Evolutionary conservation across 352 stramenopile genomes (phyloP), one percentile per base, ranked within the genome.

Genomic region (Chloridella minuta): DNA sequence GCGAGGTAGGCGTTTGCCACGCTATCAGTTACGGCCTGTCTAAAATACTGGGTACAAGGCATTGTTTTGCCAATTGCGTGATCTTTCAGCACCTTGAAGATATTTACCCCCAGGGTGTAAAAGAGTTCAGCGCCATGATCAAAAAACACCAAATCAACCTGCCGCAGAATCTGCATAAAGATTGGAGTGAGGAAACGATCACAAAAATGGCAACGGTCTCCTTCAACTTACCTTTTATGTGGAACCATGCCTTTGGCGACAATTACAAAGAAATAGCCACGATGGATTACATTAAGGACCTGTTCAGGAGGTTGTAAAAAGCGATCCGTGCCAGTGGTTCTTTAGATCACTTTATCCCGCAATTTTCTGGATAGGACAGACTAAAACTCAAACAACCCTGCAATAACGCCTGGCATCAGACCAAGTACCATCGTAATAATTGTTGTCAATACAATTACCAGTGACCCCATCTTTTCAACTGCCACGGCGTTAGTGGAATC

Each of bases 271-370:
- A 86, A n/a, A 85, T 86, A 16, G 21, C 21, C 10, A 86, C 80
- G 10, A 30, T 85, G 21, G 80, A 85, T 86, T 86, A 85, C 23
- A 85, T 86, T 86, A 86, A 86, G 80, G 80, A 86, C 23, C 23
- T 85, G 30, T 85, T 86, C 23, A 86, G 30, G 30, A 10, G 30
- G 23, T 18, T 85, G 10, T 86, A n/a, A n/a, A 80, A 80, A n/a
- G 49, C 18, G n/a, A 80, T 80, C 18, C n/a, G n/a, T 18, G 18
- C 49, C 18, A 80, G 49, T 80, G 49, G 49, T 80, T n/a, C n/a
- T n/a, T n/a, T n/a, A n/a, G n/a, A n/a, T n/a, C n/a, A n/a, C n/a
- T n/a, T n/a, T n/a, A n/a, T n/a, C n/a, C n/a, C n/a, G n/a, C n/a
- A n/a, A n/a, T n/a, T n/a, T n/a, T n/a, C n/a, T n/a, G n/a, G n/a